Percentiles rank a stretch among this genome's conserved stretches.
Conservation (phyloP, 1,139 yeast species). For the Magnusiomyces ingens region DNA sequence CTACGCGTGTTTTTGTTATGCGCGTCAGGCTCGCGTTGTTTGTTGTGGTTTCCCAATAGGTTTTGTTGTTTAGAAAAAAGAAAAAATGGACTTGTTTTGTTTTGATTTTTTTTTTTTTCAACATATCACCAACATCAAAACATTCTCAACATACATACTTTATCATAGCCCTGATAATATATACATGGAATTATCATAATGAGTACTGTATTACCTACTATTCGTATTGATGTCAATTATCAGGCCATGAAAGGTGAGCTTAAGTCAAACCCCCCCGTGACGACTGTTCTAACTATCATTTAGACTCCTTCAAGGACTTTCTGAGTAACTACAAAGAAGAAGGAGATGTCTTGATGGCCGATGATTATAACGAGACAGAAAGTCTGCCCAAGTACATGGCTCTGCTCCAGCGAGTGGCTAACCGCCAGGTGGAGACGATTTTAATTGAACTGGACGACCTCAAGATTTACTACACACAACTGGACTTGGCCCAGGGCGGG, state of each 20-base stretch:
- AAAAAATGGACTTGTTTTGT: no score
- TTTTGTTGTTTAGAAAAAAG: no score
- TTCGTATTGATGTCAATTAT: constrained; percentile 50
- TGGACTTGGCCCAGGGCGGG: constrained; percentile 30
- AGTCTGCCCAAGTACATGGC: constrained; percentile 60
- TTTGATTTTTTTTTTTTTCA: neutral
- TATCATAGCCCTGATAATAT: neutral
- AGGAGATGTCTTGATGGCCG: constrained; percentile 17
- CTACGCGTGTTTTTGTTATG: no score
- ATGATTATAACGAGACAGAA: constrained; percentile 14
- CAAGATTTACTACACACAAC: constrained; percentile 47
- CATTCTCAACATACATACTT: no score
- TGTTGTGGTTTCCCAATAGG: no score
- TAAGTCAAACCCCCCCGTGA: neutral
- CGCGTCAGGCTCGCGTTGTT: no score
- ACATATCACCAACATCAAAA: neutral
- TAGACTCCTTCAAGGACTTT: constrained; percentile 21
- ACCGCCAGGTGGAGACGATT: constrained; percentile 65
- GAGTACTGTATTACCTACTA: constrained; percentile 41
- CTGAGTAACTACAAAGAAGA: constrained; percentile 24
- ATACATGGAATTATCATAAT: constrained; percentile 8
- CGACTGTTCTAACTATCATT: neutral
- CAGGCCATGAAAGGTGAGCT: constrained; percentile 35
- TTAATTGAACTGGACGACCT: constrained; percentile 81
- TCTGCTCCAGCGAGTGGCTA: constrained; percentile 72